These are phyloP conservation scores for Emergomyces pasteurianus DNA, from an alignment of 2,329 filamentous ascomycete species.

Conservation along the genomic window DNA sequence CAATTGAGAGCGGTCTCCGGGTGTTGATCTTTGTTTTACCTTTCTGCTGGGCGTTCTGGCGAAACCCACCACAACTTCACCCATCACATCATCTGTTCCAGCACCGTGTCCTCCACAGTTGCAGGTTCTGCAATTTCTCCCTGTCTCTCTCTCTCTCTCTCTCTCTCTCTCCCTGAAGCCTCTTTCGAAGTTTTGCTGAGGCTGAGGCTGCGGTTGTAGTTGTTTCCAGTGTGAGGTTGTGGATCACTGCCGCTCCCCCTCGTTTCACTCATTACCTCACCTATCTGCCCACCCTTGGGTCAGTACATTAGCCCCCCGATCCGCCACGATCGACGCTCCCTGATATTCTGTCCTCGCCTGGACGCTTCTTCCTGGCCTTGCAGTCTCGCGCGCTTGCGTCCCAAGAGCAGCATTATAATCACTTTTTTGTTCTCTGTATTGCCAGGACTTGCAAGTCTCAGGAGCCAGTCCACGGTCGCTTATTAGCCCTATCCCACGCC, in stretches of 20 bases:
- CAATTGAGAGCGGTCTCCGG: neutral
- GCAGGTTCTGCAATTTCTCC: neutral
- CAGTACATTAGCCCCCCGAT: neutral
- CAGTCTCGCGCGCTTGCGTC: neutral
- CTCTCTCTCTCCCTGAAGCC: neutral
- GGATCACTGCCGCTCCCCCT: neutral
- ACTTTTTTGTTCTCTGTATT: neutral
- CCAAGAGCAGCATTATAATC: neutral
- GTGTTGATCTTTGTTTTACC: neutral
- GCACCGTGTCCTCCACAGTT: neutral
- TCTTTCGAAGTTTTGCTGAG: neutral
- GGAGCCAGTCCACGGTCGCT: neutral
- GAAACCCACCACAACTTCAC: neutral
- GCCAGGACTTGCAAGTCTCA: neutral
- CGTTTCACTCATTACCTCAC: neutral
- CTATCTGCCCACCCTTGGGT: too few relatives aligned
- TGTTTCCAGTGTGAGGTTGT: neutral
- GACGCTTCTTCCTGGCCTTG: neutral
- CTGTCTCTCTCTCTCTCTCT: too few relatives aligned
- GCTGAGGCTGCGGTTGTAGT: neutral
- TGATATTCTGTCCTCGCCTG: neutral
- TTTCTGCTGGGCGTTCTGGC: neutral
- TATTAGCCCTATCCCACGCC: neutral
- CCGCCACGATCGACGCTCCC: neutral
- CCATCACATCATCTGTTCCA: too few relatives aligned